Evolutionary conservation across 208 protist genomes (phyloP), one percentile per base, ranked within the genome.

Genomic region (Wallacemonas sp.): DNA sequence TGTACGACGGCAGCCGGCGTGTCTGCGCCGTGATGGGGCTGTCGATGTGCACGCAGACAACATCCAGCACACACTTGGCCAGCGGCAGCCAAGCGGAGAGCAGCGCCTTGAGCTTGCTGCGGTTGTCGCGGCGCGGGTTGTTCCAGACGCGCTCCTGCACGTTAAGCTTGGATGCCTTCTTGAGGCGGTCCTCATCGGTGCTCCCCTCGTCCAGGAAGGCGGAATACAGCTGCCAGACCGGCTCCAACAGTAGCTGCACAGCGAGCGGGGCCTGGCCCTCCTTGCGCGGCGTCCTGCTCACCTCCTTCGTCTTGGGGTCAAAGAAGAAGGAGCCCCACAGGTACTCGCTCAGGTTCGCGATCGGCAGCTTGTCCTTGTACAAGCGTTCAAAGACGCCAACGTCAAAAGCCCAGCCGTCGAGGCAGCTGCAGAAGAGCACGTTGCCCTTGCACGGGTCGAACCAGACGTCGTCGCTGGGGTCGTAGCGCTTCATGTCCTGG

Each of bases 321-420:
- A 98, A 86, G 85, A 98, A 99, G 72, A 90, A 91, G 19, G 98
- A 93, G 17, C 98, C 98, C 98, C 98, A 99, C 26, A 99, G 85
- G 23, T 76, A 84, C 27, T 92, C 60, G 1, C 79, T 39, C 29
- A 99, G 78, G 39, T 92, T 72, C 11, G 63, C 78, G 30, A 87
- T 65, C 11, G 80, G 75, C 19, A 99, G 61, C 76, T 98, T 98
- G 32, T 74, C 75, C 52, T 90, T 80, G 72, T 98, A 98, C 14
- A 99, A 65, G 24, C 74, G 47, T 8, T 91, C 88, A 78, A 99
- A 99, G 47, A 95, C 77, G 32, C 87, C 68, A 2, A 98, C 65
- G 23, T 73, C 80, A 49, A 97, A 98, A 1, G 85, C 90, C 91
- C 93, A 97, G 19, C 91, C 98, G 68, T 99, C 96, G 48, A 88